Evolutionary conservation across 2,329 filamentous ascomycete genomes (phyloP), one percentile per base, ranked within the genome.

Genomic region (Cladosporium halotolerans): DNA sequence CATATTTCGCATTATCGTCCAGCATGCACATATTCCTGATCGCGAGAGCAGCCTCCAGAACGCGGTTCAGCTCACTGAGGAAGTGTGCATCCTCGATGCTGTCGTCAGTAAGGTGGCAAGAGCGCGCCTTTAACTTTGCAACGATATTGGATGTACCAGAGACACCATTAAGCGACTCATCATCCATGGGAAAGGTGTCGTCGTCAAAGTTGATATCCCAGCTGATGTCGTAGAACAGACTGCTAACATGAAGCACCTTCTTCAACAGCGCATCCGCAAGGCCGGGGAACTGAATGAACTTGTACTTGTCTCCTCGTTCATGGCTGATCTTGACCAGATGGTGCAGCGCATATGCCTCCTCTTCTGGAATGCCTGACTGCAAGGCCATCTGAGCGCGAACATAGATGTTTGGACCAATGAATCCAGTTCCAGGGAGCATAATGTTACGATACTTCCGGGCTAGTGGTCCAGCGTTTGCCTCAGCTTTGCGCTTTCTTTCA

Each of bases 11-110:
- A 66, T 99, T 99, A 57, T 96, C 90, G 18, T 85, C 82, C 16
- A 96, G 76, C 70, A 95, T 88, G n/a, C 91, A 85, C 90, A 99
- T 96, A 68, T 99, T 99, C 48, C 93, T 83, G 41, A 97, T 77
- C 14, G 95, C 91, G 44, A 97, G 75, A 16, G 86, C 84, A 2
- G 93, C 90, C 70, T 97, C 91, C 19, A 86, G 92, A 57, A 95
- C 79, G 59, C 89, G 81, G 10, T 87, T 80, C 56, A 97, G 76
- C 40, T 80, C 76, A 58, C 90, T 84, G 11, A 81, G 78, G 60
- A 87, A 88, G 5, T 84, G 78, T 31, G 82, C 82, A 0, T 89
- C 82, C 57, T 91, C 81, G 23, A 96, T 76, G 34, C 77, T 77
- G 62, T 89, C 81, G 57, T 87, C 84, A 2, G 83, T 76, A 13